These are phyloP conservation scores for Termitomyces sp. DNA, from an alignment of 1,284 basidiomycete genomes.

Conservation along the genomic window DNA sequence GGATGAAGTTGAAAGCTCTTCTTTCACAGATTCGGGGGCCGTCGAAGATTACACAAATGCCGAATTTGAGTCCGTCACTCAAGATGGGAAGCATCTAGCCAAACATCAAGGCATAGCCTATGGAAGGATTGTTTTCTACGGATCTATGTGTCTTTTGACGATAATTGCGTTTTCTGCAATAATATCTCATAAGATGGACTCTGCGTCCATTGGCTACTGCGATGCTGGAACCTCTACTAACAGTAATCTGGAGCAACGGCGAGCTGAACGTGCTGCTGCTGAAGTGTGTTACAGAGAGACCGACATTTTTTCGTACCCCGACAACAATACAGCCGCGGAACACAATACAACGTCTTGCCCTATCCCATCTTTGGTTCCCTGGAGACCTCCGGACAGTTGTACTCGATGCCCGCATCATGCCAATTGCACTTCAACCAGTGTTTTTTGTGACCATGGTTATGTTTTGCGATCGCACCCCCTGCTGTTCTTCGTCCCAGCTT, in stretches of 20 bases:
- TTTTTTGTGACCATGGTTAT: conserved; percentile 74
- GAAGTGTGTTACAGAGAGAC: conserved; percentile 59
- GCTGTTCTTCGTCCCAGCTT: conserved; percentile 47
- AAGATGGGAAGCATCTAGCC: background rate
- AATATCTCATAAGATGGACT: conserved; percentile 59
- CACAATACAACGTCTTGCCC: conserved; percentile 39
- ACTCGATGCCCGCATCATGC: conserved; percentile 84
- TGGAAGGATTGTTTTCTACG: conserved; percentile 8
- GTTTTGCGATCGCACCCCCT: conserved; percentile 63
- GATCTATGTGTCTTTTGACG: conserved; percentile 24
- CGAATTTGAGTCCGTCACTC: background rate
- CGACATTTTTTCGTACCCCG: conserved; percentile 25
- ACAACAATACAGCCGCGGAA: conserved; percentile 16
- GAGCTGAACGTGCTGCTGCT: conserved; percentile 40
- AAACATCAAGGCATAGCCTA: background rate
- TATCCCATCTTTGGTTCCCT: conserved; percentile 46
- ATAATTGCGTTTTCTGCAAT: conserved; percentile 22
- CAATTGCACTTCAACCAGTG: conserved; percentile 57
- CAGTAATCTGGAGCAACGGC: conserved; percentile 45
- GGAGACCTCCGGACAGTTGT: conserved; percentile 68
- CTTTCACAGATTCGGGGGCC: conserved; percentile 12
- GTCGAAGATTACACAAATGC: conserved; percentile 17
- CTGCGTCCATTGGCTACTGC: conserved; percentile 78
- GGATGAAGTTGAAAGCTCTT: conserved; percentile 9
- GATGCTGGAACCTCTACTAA: conserved; percentile 66